Conservation (phyloP, 345 rosid genomes). For the Angophora floribunda region DNA sequence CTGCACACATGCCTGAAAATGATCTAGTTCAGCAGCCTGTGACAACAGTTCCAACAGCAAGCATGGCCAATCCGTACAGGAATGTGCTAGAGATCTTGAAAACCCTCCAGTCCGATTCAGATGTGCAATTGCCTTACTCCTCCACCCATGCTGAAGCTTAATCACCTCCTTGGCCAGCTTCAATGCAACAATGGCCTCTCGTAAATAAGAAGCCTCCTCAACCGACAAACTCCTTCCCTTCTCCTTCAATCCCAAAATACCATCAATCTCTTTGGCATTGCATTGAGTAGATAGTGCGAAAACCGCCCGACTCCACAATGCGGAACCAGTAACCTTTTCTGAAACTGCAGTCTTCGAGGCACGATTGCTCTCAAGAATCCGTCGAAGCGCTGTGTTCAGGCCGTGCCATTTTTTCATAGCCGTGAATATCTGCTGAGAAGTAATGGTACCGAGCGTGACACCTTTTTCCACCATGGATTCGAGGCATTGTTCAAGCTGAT, state of each 20-base stretch:
- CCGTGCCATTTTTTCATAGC: slow-evolving; percentile 86
- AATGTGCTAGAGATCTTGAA: slow-evolving; percentile 78
- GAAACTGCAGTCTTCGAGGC: slow-evolving; percentile 23
- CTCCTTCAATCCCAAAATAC: slow-evolving; percentile 38
- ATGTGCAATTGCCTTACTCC: slow-evolving; percentile 72
- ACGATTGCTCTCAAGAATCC: slow-evolving; percentile 20
- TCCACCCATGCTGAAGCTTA: slow-evolving; percentile 58
- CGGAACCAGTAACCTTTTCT: slow-evolving; percentile 41
- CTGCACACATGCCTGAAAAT: slow-evolving; percentile 56
- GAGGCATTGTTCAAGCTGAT: slow-evolving; percentile 84
- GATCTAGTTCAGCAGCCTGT: slow-evolving; percentile 79
- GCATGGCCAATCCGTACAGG: slow-evolving; percentile 89
- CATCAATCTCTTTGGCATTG: slow-evolving; percentile 70
- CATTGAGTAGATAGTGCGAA: slow-evolving; percentile 57
- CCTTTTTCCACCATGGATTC: slow-evolving; percentile 76
- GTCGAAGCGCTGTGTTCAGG: slow-evolving; percentile 46
- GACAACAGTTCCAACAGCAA: slow-evolving; percentile 88
- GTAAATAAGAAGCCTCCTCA: slow-evolving; percentile 73
- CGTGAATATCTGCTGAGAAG: slow-evolving; percentile 68
- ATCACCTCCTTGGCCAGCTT: slow-evolving; percentile 83
- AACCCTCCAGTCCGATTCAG: slow-evolving; percentile 63
- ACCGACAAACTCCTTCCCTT: slow-evolving; percentile 45
- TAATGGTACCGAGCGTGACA: slow-evolving; percentile 57
- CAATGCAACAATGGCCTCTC: slow-evolving; percentile 63
- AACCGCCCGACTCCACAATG: slow-evolving; percentile 73